Evolutionary conservation across 1,139 yeast species (phyloP), one percentile per base, ranked within the genome.

Genomic region (Yamadazyma friedrichii): DNA sequence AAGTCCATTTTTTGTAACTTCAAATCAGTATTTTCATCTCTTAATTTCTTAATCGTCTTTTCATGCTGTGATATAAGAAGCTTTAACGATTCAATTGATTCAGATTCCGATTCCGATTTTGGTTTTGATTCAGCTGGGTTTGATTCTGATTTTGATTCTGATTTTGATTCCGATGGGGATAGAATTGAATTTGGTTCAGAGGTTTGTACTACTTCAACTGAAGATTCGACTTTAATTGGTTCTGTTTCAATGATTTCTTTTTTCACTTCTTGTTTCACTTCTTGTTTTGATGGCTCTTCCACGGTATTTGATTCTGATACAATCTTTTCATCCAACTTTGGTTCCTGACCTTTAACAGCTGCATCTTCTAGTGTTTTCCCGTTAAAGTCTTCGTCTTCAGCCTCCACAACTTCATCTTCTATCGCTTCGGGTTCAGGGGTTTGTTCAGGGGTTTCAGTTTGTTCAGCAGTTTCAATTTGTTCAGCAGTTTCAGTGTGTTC

Each of bases 1-100:
- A 78, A 68, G 38, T 78, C 84, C 72, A 79, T 68, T 45, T 70
- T 70, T 11, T 51, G 48, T 27, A 71, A 59, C 46, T 70, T 70
- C 45, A 72, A 61, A 44, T 70, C 74, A 16, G 76, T 70, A 48
- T 69, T 70, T 49, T 70, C 76, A 45, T 70, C 72, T 36, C 76
- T 58, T 36, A 71, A 56, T 38, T 63, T 64, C 42, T 56, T 57
- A 36, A 72, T 71, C 29, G 74, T 70, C 33, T 51, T 55, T 39
- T 65, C 62, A 37, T 70, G 76, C 34, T 50, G 53, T 24, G 56
- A 54, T n/a, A 65, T 54, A 6, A 62, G 53, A 13, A 49, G 42
- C 36, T 55, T 48, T 29, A 67, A 50, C 54, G 38, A 36, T 41
- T 39, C 42, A 31, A 39, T 35, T 24, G 47, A 24, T 33, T 43